Evolutionary conservation across 805 yeast genomes (phyloP), one percentile per base, ranked within the genome.

Genomic region (Nakazawaea ambrosiae): DNA sequence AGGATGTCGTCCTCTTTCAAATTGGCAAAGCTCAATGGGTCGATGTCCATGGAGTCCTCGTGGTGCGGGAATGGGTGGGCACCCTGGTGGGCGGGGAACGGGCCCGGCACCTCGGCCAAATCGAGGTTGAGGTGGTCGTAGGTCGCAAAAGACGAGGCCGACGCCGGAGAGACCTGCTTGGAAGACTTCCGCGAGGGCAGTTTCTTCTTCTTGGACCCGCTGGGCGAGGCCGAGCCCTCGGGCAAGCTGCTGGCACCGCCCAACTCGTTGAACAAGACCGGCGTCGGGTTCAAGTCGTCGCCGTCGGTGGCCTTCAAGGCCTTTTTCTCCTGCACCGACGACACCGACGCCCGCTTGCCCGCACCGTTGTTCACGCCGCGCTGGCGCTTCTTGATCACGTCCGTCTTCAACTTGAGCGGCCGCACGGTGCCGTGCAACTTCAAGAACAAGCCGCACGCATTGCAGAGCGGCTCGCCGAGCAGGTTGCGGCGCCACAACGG

Each of bases 401-500:
- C 96, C 0, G 97, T 84, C 54, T 88, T 89, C 50, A 89, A 65
- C 11, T 95, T 82, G 36, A 90, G 65, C 0, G 98, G 98, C 41
- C 97, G 68, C 44, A 86, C 94, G 3, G 87, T 90, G n/a, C 97
- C 97, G 52, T 90, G 97, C 18, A 90, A 65, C 58, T 90, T 90
- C 51, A 85, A 70, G 50, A 90, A 90, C 43, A 90, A 65, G 0
- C 97, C 98, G 64, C 98, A 90, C 0, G 98, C 97, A 58, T 90
- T 90, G 62, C 97, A 90, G 42, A 90, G 64, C 0, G 96, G 94
- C 51, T 85, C 81, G 2, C 97, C 97, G 42, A 84, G 85, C 0
- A 95, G 88, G 49, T 87, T 86, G 34, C 97, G 69, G 49, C 98
- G 68, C 98, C 98, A 90, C 14, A 90, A 59, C 1, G 98, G 98